These are phyloP conservation scores for Capsicum pubescens DNA, from an alignment of 257 asterid genomes.

Conservation along the genomic window DNA sequence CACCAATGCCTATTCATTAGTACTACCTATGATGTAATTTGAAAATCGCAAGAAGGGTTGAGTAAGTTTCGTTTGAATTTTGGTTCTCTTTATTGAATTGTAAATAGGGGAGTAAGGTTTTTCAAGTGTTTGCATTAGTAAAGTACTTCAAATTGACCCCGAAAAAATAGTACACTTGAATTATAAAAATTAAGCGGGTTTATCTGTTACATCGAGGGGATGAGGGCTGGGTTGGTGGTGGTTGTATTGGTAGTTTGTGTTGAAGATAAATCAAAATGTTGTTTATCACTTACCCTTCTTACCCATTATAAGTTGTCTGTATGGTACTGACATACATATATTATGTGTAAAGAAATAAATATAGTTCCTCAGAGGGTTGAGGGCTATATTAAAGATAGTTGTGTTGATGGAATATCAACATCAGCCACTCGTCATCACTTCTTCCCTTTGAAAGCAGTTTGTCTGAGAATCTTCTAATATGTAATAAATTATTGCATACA, in stretches of 20 bases:
- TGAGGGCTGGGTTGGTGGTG: not conserved
- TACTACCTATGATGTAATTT: too few relatives aligned
- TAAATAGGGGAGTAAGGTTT: conserved; percentile 1
- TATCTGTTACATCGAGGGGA: not conserved
- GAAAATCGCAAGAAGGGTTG: not conserved
- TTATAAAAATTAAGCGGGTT: conserved; percentile 10
- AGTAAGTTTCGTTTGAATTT: not conserved
- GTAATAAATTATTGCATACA: not conserved
- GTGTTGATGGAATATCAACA: conserved; percentile 1
- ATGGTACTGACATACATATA: not conserved
- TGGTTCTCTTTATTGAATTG: not conserved
- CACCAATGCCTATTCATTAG: too few relatives aligned
- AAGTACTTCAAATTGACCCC: not conserved
- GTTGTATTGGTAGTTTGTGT: not conserved
- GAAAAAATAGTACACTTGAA: not conserved
- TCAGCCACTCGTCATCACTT: conserved; percentile 1
- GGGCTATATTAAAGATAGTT: not conserved
- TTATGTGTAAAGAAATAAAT: not conserved
- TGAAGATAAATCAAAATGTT: not conserved
- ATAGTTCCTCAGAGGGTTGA: not conserved
- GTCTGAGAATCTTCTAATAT: not conserved
- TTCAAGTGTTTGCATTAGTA: not conserved
- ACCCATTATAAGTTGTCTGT: not conserved
- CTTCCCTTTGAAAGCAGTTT: not conserved
- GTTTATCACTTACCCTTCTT: not conserved